Evolutionary conservation across 331 rosid genomes (phyloP).

Genomic region (Quercus phellos): DNA sequence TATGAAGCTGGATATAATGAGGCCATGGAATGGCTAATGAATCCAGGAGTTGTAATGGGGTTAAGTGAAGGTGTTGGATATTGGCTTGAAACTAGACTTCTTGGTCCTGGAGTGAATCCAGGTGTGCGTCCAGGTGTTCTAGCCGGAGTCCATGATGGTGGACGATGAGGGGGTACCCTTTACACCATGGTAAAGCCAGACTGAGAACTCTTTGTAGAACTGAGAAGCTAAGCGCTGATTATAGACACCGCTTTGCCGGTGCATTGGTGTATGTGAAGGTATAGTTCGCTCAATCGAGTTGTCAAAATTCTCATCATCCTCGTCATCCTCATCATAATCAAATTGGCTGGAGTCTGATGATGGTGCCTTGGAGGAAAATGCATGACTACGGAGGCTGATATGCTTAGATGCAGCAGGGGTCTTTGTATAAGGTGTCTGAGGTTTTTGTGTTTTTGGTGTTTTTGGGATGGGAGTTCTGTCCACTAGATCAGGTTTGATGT

Average conservation of each 20-base stretch:
- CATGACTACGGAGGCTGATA: conserved; percentile 53
- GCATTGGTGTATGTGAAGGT: conserved; percentile 44
- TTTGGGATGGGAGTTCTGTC: conserved; percentile 51
- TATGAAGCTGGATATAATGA: conserved; percentile 32
- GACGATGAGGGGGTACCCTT: conserved; percentile 68
- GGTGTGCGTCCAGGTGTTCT: conserved; percentile 74
- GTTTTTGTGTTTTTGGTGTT: conserved; percentile 32
- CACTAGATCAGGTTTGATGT: conserved; percentile 57
- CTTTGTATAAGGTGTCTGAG: conserved; percentile 34
- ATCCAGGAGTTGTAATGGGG: conserved; percentile 27
- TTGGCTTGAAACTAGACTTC: conserved; percentile 47
- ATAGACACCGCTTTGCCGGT: conserved; percentile 37
- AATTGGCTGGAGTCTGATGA: conserved; percentile 36
- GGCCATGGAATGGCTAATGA: conserved; percentile 39
- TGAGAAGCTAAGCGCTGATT: conserved; percentile 73
- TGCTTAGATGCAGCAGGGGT: conserved; percentile 44
- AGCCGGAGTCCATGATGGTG: conserved; percentile 85
- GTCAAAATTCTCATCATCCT: conserved; percentile 54
- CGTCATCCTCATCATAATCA: conserved; percentile 13
- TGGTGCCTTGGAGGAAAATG: conserved; percentile 44
- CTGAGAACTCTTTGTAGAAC: conserved; percentile 74
- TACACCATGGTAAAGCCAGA: conserved; percentile 73
- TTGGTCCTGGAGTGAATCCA: conserved; percentile 39
- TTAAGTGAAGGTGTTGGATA: conserved; percentile 40
- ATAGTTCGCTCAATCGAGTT: conserved; percentile 61